These are phyloP conservation scores for Cynara cardunculus DNA, from an alignment of 129 eudicot genomes.

Conservation along the genomic window DNA sequence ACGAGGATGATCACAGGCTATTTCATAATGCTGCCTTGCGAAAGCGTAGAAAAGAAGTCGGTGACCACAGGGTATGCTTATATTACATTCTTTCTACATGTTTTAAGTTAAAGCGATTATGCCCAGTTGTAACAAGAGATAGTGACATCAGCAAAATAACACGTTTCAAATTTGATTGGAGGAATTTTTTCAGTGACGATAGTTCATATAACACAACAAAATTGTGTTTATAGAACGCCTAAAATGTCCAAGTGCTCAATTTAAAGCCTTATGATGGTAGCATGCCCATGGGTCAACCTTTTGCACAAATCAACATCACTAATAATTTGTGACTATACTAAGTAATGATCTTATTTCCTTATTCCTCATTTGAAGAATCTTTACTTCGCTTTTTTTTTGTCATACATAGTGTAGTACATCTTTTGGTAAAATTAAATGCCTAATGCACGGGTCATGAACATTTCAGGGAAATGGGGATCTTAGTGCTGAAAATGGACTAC, in stretches of 20 bases:
- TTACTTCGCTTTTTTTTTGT: neutral
- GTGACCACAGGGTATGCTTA: constrained; percentile 47
- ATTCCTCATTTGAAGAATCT: neutral
- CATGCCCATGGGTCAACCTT: neutral
- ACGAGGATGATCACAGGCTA: constrained; percentile 70
- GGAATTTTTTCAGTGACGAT: neutral
- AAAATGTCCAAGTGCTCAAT: neutral
- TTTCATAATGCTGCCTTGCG: constrained; percentile 67
- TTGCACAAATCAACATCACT: neutral
- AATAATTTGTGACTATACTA: too few relatives aligned
- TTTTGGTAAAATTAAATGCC: neutral
- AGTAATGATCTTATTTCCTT: neutral
- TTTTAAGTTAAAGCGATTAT: neutral
- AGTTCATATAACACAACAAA: neutral
- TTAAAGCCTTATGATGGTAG: neutral
- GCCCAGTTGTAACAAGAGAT: neutral
- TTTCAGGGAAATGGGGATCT: constrained; percentile 59
- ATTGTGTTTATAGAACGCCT: neutral
- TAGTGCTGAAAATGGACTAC: constrained; percentile 42
- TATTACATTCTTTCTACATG: neutral
- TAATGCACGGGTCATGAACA: neutral
- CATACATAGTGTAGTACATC: neutral
- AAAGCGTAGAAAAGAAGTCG: constrained; percentile 64
- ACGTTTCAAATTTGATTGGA: neutral
- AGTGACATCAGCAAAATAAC: neutral